Evolutionary conservation across 768 basidiomycete species (phyloP).

Genomic region (Rhodotorula toruloides): DNA sequence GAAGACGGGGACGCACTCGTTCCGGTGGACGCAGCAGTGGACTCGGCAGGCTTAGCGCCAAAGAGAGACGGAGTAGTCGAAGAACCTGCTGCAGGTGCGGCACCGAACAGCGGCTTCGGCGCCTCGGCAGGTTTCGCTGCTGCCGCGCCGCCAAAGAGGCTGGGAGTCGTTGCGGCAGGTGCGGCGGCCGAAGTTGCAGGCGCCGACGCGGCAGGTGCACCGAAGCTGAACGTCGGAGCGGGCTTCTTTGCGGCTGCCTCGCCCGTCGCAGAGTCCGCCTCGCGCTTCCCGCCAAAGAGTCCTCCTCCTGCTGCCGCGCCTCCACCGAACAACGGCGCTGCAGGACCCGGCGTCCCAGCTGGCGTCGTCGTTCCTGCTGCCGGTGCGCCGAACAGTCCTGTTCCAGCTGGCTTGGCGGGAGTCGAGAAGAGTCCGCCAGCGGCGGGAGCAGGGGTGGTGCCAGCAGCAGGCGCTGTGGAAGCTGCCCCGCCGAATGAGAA

Average conservation of each 20-base stretch:
- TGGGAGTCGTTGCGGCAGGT: not conserved
- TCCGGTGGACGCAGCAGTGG: not conserved
- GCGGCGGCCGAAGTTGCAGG: constrained; percentile 4
- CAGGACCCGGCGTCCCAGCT: constrained; percentile 1
- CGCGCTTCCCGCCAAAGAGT: constrained; percentile 30
- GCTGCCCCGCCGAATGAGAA: constrained; percentile 1
- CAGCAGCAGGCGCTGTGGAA: not conserved
- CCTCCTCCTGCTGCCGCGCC: constrained; percentile 13
- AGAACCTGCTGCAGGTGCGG: no score
- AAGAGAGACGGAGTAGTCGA: constrained; percentile 3
- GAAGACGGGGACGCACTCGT: no score
- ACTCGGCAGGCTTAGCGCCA: constrained; percentile 14
- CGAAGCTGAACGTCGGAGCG: constrained; percentile 19
- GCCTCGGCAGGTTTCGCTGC: constrained; percentile 18
- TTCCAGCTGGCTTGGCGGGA: not conserved
- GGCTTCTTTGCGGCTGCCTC: constrained; percentile 21
- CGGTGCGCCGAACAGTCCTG: not conserved
- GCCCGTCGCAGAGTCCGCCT: constrained; percentile 5
- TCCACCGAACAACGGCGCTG: constrained; percentile 14
- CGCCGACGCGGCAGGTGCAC: not conserved
- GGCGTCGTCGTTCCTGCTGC: not conserved
- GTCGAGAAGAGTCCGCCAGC: constrained; percentile 3
- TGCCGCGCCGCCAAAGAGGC: constrained; percentile 10
- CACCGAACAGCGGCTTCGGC: constrained; percentile 32
- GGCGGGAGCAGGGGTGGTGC: not conserved